A percentile compares a stretch with the other conserved stretches of the same genome.
Evolutionary conservation across 2,329 filamentous ascomycete genomes (phyloP).

Genomic region (Fusarium aywerte): DNA sequence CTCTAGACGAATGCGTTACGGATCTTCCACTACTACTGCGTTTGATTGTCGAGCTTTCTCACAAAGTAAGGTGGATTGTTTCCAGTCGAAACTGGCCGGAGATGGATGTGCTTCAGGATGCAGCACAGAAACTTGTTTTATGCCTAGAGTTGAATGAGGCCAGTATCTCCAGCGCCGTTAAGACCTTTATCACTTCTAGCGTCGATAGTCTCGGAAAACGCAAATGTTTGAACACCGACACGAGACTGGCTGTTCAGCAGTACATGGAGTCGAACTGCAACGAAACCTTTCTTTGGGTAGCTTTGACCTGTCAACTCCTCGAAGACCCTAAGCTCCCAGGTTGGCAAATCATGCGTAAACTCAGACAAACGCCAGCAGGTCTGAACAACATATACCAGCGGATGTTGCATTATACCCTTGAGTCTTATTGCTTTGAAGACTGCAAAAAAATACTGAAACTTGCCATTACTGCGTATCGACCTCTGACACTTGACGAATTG

Average conservation of each 20-base stretch:
- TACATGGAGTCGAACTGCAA: background rate
- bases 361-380: background rate
- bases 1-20: conserved; percentile 57
- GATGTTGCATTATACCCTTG: background rate
- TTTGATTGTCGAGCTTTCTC: conserved; percentile 15
- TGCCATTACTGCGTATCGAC: background rate
- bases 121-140: conserved; percentile 43
- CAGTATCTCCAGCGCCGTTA: conserved; percentile 51
- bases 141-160: conserved; percentile 53
- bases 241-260: background rate
- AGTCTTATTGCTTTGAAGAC: background rate
- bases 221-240: background rate
- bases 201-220: background rate
- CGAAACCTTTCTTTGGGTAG: background rate
- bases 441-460: background rate
- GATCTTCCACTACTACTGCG: conserved; percentile 49
- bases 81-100: conserved; percentile 56
- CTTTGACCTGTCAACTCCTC: background rate
- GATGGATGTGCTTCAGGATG: conserved; percentile 46
- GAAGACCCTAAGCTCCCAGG: background rate
- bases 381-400: background rate
- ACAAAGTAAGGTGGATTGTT: conserved; percentile 55
- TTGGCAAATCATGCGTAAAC: background rate
- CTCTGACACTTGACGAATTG: background rate
- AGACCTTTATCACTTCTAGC: background rate